phyloP scores from a whole-genome alignment of 192 early-diverging fungal genomes.

The Coemansia sp. region DNA sequence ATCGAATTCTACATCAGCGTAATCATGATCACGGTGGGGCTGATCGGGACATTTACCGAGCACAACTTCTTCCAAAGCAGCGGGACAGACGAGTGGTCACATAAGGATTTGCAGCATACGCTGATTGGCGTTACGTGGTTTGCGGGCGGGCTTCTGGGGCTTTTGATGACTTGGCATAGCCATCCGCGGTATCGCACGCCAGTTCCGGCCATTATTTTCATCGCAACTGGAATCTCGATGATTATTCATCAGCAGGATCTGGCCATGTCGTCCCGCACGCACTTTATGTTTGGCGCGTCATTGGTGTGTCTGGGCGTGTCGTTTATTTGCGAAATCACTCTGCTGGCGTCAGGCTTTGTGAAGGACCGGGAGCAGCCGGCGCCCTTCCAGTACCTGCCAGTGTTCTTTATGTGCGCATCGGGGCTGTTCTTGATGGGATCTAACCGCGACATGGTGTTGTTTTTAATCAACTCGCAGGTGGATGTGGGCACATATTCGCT shows the following conservation, averaged over 20 bases:
- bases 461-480: slow-evolving; percentile 42
- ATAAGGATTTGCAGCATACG: slow-evolving; percentile 67
- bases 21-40: slow-evolving; percentile 58
- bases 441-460: slow-evolving; percentile 58
- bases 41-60: slow-evolving; percentile 66
- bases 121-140: slow-evolving; percentile 64
- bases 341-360: slow-evolving; percentile 22
- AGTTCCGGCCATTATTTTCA: slow-evolving; percentile 59
- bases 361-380: slow-evolving; percentile 25
- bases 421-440: slow-evolving; percentile 65
- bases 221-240: slow-evolving; percentile 61
- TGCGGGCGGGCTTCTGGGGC: slow-evolving; percentile 57
- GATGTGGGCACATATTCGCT: slow-evolving; percentile 59
- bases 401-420: slow-evolving; percentile 54
- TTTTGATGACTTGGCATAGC: slow-evolving; percentile 39
- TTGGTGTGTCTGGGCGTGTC: slow-evolving; percentile 51
- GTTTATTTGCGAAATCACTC: slow-evolving; percentile 57
- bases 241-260: slow-evolving; percentile 60
- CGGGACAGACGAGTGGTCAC: slow-evolving; percentile 47
- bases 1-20: slow-evolving; percentile 61
- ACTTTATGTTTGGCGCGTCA: slow-evolving; percentile 61
- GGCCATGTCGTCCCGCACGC: slow-evolving; percentile 53
- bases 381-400: slow-evolving; percentile 39
- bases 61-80: slow-evolving; percentile 56
- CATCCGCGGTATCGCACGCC: slow-evolving; percentile 49